Evolutionary conservation across 2,329 filamentous ascomycete genomes (phyloP).

Genomic region (Trichoderma lentiforme): DNA sequence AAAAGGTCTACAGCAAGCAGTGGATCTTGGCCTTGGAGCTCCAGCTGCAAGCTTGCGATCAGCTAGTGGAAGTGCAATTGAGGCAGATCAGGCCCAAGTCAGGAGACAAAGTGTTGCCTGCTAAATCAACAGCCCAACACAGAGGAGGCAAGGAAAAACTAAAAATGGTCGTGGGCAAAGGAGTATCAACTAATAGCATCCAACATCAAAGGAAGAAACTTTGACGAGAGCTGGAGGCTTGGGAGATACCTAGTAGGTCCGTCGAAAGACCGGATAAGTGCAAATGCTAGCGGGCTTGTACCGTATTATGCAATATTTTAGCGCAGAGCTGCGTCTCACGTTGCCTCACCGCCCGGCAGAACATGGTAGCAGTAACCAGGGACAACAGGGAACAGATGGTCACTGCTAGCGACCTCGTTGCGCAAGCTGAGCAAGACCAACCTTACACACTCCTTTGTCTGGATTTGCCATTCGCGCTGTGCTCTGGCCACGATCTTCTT

Average conservation of each 20-base stretch:
- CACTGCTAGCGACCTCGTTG: slow-evolving; percentile 12
- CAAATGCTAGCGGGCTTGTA: slow-evolving; percentile 22
- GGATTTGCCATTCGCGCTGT: neutral
- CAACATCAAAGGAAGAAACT: slow-evolving; percentile 13
- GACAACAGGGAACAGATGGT: slow-evolving; percentile 19
- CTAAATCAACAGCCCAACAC: neutral
- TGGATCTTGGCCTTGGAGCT: slow-evolving; percentile 18
- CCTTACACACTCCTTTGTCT: slow-evolving; percentile 3
- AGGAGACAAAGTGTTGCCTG: neutral
- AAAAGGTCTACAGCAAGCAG: slow-evolving; percentile 30
- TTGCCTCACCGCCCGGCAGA: slow-evolving; percentile 37
- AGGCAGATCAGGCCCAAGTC: neutral
- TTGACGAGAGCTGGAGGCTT: slow-evolving; percentile 23
- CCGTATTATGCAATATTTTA: slow-evolving; percentile 23
- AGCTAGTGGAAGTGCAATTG: slow-evolving; percentile 3
- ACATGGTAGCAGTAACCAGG: slow-evolving; percentile 26
- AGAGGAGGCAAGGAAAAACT: neutral
- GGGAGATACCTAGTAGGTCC: slow-evolving; percentile 15
- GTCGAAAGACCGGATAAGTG: slow-evolving; percentile 24
- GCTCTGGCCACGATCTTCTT: neutral
- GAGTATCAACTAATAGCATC: neutral
- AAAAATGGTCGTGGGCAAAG: neutral
- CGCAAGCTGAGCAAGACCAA: slow-evolving; percentile 1
- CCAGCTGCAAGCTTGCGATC: slow-evolving; percentile 2
- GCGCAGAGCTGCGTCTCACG: slow-evolving; percentile 13